Conservation (phyloP, 1,284 basidiomycete genomes). For the Ganoderma leucocontextum region DNA sequence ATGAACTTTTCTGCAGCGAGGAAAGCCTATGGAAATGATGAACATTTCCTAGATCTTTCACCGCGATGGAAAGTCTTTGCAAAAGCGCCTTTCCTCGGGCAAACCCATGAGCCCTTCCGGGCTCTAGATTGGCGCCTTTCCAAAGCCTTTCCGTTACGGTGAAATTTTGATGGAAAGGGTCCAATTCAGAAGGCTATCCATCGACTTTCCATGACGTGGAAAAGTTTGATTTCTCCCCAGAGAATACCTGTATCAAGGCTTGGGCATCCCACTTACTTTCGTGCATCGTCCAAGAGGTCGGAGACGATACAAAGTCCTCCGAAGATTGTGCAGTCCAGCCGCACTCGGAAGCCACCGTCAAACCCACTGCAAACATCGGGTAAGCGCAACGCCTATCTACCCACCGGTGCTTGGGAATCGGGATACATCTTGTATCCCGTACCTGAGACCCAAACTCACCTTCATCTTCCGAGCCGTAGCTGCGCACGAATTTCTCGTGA, state of each 20-base stretch:
- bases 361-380: neutral
- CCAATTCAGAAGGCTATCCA: too few relatives aligned
- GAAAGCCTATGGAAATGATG: too few relatives aligned
- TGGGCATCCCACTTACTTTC: neutral
- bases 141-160: too few relatives aligned
- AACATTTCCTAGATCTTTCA: too few relatives aligned
- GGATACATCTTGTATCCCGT: neutral
- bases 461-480: slow-evolving; percentile 3
- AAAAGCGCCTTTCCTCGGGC: too few relatives aligned
- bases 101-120: too few relatives aligned
- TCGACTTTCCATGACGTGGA: too few relatives aligned
- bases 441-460: neutral
- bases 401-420: neutral
- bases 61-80: too few relatives aligned
- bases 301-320: neutral
- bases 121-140: too few relatives aligned
- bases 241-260: neutral
- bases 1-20: too few relatives aligned
- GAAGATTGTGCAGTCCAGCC: slow-evolving; percentile 5
- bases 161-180: too few relatives aligned
- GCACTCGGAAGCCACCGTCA: slow-evolving; percentile 1
- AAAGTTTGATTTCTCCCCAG: too few relatives aligned
- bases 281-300: slow-evolving; percentile 3
- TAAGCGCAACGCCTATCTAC: neutral
- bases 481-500: slow-evolving; percentile 5